Conservation (phyloP, 2,329 filamentous ascomycete species). For the Dryadomyces sulphureus region DNA sequence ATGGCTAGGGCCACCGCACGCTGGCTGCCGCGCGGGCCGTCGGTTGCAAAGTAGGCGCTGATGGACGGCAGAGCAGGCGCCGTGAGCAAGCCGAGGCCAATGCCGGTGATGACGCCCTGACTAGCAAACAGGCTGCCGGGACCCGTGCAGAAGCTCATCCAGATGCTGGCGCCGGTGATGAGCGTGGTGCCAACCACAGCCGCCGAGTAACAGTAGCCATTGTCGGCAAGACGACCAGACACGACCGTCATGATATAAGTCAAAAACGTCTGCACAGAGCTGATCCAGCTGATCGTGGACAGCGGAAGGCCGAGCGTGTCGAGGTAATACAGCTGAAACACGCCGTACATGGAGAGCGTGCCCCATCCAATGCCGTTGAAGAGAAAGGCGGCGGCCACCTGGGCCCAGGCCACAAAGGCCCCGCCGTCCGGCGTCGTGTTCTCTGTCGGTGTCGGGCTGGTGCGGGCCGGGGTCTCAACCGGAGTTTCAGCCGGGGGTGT, state of each 20-base stretch:
- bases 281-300: slow-evolving; percentile 31
- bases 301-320: slow-evolving; percentile 18
- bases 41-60: slow-evolving; percentile 37
- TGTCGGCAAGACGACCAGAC: slow-evolving; percentile 33
- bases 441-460: background rate
- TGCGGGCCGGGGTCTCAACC: too few relatives aligned
- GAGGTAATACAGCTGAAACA: slow-evolving; percentile 30
- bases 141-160: slow-evolving; percentile 16
- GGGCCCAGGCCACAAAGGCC: slow-evolving; percentile 27
- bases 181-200: slow-evolving; percentile 25
- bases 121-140: slow-evolving; percentile 26
- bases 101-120: slow-evolving; percentile 38
- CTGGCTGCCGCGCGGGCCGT: slow-evolving; percentile 19
- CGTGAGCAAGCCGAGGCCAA: slow-evolving; percentile 40
- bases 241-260: slow-evolving; percentile 32
- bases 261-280: slow-evolving; percentile 35
- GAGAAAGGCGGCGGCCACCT: slow-evolving; percentile 31
- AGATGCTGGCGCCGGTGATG: slow-evolving; percentile 30
- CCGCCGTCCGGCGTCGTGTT: background rate
- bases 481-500: background rate
- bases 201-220: slow-evolving; percentile 28
- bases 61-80: slow-evolving; percentile 36
- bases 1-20: slow-evolving; percentile 44
- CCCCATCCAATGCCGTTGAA: slow-evolving; percentile 37
- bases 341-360: slow-evolving; percentile 31